Percentiles rank a stretch among this genome's conserved stretches.
Conservation (phyloP, 495 filamentous ascomycete genomes). For the Hyphodiscus hymeniophilus region DNA sequence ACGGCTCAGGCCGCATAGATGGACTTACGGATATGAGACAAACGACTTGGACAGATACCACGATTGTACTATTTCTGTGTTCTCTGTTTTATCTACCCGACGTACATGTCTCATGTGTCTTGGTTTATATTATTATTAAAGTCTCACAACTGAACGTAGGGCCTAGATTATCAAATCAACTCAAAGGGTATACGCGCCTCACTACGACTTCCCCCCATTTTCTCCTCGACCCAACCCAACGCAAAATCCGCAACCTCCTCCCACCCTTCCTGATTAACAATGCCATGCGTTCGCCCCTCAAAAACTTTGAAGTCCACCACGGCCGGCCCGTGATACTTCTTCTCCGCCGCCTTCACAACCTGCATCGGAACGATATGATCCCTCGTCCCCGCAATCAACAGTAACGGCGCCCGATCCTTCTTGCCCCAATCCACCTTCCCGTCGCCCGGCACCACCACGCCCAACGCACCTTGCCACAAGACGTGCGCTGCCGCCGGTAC, state of each 20-base stretch:
- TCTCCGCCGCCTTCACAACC: slow-evolving; percentile 32
- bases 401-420: slow-evolving; percentile 30
- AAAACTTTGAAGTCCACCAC: slow-evolving; percentile 18
- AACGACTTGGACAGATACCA: no score
- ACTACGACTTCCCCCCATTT: background rate
- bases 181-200: no score
- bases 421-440: slow-evolving; percentile 10
- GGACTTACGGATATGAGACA: no score
- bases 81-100: no score
- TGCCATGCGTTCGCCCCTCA: slow-evolving; percentile 16
- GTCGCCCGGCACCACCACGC: slow-evolving; percentile 5
- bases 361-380: slow-evolving; percentile 47
- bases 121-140: no score
- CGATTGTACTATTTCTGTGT: no score
- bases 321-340: slow-evolving; percentile 11
- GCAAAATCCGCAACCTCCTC: slow-evolving; percentile 19
- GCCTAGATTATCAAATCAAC: no score
- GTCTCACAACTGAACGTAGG: no score
- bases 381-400: slow-evolving; percentile 50
- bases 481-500: slow-evolving; percentile 17
- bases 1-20: slow-evolving; percentile 10
- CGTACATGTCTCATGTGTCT: no score
- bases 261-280: slow-evolving; percentile 21
- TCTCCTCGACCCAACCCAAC: slow-evolving; percentile 12
- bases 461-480: slow-evolving; percentile 17